Percentiles rank a stretch among this genome's conserved stretches.
Conservation (phyloP, 768 basidiomycete genomes). For the Rhodosporidiobolus sp. region DNA sequence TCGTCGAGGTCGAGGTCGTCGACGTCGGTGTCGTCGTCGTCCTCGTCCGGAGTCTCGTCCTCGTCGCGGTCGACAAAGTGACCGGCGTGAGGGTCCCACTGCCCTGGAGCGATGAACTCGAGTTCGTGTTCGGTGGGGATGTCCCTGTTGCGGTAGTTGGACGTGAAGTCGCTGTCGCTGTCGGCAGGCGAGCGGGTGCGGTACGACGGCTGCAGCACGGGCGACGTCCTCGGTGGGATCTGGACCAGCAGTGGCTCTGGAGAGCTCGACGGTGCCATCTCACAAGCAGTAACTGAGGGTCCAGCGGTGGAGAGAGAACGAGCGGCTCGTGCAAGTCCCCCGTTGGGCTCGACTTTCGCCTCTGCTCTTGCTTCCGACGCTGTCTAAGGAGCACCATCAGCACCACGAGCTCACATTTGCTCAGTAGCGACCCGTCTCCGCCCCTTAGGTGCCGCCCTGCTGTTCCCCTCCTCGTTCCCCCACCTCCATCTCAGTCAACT, state of each 20-base stretch:
- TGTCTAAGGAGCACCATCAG: too few species aligned
- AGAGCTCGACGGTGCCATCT: background rate
- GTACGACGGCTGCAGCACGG: constrained; percentile 5
- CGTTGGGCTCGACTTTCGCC: too few species aligned
- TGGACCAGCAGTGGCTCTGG: constrained; percentile 16
- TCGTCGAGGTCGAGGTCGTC: constrained; percentile 15
- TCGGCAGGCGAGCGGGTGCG: background rate
- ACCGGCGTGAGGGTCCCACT: constrained; percentile 17
- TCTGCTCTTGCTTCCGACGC: too few species aligned
- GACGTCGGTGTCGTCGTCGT: constrained; percentile 6
- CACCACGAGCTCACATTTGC: too few species aligned
- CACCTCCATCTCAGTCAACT: too few species aligned
- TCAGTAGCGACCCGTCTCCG: too few species aligned
- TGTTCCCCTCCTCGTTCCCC: background rate
- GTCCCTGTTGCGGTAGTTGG: constrained; percentile 45
- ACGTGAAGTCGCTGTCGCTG: background rate
- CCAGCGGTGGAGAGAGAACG: background rate
- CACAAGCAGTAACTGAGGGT: background rate
- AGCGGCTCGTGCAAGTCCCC: too few species aligned
- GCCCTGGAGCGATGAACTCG: constrained; percentile 38
- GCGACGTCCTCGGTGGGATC: constrained; percentile 17
- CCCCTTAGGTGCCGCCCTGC: background rate
- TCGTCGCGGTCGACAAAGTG: constrained; percentile 17
- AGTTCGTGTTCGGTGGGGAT: constrained; percentile 39
- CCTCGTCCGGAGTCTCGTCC: constrained; percentile 23